Evolutionary conservation across 768 basidiomycete genomes (phyloP).

Genomic region (Austroboletus festivus): DNA sequence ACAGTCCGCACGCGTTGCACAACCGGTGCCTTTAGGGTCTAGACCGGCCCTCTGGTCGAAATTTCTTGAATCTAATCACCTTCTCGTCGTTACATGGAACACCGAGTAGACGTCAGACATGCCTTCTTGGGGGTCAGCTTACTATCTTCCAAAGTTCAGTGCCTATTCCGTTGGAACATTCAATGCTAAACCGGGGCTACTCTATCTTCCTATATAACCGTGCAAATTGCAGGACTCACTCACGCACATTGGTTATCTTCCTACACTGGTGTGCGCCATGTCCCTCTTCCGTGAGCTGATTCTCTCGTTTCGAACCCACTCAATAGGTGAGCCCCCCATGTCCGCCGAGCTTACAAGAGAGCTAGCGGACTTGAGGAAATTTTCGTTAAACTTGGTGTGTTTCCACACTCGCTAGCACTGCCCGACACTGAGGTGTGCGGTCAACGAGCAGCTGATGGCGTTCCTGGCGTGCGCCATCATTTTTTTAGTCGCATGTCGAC

Average conservation of each 20-base stretch:
- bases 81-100: background rate
- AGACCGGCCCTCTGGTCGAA: background rate
- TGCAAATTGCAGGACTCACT: too few species aligned
- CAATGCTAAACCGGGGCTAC: too few species aligned
- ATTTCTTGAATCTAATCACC: background rate
- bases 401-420: background rate
- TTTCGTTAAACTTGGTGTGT: constrained; percentile 20
- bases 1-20: background rate
- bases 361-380: constrained; percentile 21
- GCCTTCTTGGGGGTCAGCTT: background rate
- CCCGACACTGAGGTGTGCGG: background rate
- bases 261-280: too few species aligned
- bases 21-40: constrained; percentile 6
- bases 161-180: too few species aligned
- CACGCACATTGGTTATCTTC: too few species aligned
- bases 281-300: background rate
- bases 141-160: background rate
- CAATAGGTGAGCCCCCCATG: constrained; percentile 1
- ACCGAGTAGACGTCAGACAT: background rate
- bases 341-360: constrained; percentile 18
- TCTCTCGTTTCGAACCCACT: background rate
- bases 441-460: constrained; percentile 21
- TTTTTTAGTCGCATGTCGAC: background rate
- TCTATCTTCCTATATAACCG: too few species aligned
- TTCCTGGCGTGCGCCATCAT: constrained; percentile 27